Evolutionary conservation across 2,329 filamentous ascomycete genomes (phyloP).

Genomic region (Monilinia vaccinii-corymbosi): DNA sequence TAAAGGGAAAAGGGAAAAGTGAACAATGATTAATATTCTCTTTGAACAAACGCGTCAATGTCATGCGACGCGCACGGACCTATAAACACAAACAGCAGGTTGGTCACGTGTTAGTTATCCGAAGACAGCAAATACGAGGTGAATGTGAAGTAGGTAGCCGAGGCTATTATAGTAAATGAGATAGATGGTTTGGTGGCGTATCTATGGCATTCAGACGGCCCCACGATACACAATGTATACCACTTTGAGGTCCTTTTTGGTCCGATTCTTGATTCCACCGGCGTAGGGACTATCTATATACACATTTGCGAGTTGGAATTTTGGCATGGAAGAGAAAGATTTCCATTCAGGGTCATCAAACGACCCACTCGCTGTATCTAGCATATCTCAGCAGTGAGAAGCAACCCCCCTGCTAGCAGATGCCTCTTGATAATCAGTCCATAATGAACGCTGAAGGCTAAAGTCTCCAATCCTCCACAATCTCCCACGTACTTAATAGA

Average conservation of each 20-base stretch:
- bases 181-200: too few species aligned
- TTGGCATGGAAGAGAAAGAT: background rate
- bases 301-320: background rate
- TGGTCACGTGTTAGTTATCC: background rate
- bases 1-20: background rate
- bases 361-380: background rate
- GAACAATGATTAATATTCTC: too few species aligned
- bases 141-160: too few species aligned
- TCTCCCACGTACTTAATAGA: slow-evolving; percentile 57
- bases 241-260: background rate
- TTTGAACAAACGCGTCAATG: background rate
- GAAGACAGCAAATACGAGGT: too few species aligned
- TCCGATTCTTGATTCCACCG: background rate
- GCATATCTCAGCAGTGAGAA: background rate
- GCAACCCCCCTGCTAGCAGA: background rate
- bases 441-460: background rate
- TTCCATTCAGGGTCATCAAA: background rate
- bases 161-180: too few species aligned
- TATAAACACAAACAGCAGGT: background rate
- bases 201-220: too few species aligned
- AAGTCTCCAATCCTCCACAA: background rate
- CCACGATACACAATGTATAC: too few species aligned
- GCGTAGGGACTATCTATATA: background rate
- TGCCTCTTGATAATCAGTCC: background rate
- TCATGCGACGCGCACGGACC: background rate